These are phyloP conservation scores for Amaranthus hypochondriacus DNA, from an alignment of 148 eudicot species.

Conservation along the genomic window DNA sequence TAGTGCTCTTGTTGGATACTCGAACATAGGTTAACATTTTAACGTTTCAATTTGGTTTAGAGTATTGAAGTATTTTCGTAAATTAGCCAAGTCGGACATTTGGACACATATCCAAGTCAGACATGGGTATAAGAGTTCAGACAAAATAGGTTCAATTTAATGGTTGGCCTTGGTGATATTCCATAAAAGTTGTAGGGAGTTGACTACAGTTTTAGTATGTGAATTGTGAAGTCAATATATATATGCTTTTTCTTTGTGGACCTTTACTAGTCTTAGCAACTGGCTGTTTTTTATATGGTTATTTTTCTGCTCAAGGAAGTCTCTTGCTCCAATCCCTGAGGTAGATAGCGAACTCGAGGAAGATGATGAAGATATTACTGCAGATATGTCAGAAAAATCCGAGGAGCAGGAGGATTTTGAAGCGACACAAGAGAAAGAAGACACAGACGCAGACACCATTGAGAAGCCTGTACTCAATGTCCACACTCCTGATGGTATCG, in stretches of 20 bases:
- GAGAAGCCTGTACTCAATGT: conserved; percentile 11
- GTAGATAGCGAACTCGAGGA: conserved; percentile 30
- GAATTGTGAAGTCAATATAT: neutral
- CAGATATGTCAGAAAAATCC: conserved; percentile 10
- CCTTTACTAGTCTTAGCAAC: neutral
- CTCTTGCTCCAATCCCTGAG: conserved; percentile 87
- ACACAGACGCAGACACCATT: conserved; percentile 8
- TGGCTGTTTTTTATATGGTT: conserved; percentile 17
- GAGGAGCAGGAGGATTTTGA: conserved; percentile 21
- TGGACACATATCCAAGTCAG: too few species aligned
- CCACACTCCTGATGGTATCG: conserved; percentile 4
- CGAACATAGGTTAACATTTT: too few species aligned
- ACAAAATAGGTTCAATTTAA: neutral
- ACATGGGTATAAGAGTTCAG: too few species aligned
- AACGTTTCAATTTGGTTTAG: too few species aligned
- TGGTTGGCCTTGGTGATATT: neutral
- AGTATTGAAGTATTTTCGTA: too few species aligned
- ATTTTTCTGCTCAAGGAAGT: conserved; percentile 62
- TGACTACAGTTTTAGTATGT: neutral
- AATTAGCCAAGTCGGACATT: too few species aligned
- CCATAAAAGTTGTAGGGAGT: neutral
- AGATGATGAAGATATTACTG: conserved; percentile 30
- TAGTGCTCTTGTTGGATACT: too few species aligned
- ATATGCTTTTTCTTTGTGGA: neutral
- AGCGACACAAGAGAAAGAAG: conserved; percentile 12